Percentiles rank a stretch among this genome's conserved stretches.
phyloP scores from a whole-genome alignment of 306 rosid species.

The Begonia peltatifolia region DNA sequence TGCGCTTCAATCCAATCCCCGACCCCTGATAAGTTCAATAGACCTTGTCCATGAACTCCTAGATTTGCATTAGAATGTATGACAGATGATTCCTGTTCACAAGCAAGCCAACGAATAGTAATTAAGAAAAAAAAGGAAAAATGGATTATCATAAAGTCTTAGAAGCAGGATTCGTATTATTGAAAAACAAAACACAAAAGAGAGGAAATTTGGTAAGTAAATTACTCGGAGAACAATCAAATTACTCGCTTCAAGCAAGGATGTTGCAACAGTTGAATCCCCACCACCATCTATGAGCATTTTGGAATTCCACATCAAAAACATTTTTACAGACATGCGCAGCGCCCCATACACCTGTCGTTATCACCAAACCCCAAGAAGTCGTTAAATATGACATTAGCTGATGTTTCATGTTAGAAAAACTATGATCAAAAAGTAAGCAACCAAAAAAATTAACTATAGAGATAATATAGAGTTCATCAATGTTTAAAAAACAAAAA shows the following conservation, averaged over 20 bases:
- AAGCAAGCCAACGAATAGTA: background rate
- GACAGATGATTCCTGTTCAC: slow-evolving; percentile 68
- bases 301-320: slow-evolving; percentile 98
- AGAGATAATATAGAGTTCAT: no score
- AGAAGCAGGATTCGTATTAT: no score
- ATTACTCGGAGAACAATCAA: slow-evolving; percentile 86
- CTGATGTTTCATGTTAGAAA: no score
- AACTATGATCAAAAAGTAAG: no score
- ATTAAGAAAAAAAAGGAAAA: no score
- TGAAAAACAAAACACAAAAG: slow-evolving; percentile 3
- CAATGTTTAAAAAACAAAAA: no score
- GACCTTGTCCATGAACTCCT: slow-evolving; percentile 98
- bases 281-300: slow-evolving; percentile 91
- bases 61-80: slow-evolving; percentile 99
- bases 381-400: no score
- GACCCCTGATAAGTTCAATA: slow-evolving; percentile 82
- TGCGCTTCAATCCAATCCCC: slow-evolving; percentile 98
- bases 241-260: slow-evolving; percentile 91
- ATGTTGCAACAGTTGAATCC: slow-evolving; percentile 68
- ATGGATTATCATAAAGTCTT: no score
- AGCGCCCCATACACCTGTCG: slow-evolving; percentile 89
- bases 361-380: slow-evolving; percentile 5
- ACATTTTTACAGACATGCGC: slow-evolving; percentile 97
- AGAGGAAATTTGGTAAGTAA: slow-evolving; percentile 11
- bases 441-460: no score